Percentiles rank a stretch among this genome's conserved stretches.
phyloP scores from a whole-genome alignment of 1,284 basidiomycete genomes.

The Ganoderma resinaceum region DNA sequence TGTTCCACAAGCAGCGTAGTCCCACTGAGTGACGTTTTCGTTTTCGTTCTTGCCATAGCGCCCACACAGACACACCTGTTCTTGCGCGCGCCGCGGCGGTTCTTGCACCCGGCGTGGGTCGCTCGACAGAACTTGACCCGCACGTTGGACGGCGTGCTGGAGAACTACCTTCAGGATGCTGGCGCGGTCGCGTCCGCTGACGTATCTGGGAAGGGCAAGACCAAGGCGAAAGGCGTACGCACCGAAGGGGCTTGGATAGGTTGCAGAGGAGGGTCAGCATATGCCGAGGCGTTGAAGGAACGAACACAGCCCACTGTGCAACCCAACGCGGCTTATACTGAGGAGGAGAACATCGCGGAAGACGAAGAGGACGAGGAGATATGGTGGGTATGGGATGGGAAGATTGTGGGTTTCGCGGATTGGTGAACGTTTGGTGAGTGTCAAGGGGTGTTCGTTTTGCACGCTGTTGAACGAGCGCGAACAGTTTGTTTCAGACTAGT shows the following conservation, averaged over 20 bases:
- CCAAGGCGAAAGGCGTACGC: conserved; percentile 37
- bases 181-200: conserved; percentile 15
- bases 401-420: conserved; percentile 70
- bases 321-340: neutral
- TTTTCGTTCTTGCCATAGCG: conserved; percentile 44
- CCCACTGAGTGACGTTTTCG: neutral
- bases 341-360: neutral
- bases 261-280: conserved; percentile 37
- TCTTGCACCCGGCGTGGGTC: conserved; percentile 75
- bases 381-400: conserved; percentile 84
- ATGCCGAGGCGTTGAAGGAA: conserved; percentile 17
- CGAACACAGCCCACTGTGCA: conserved; percentile 3
- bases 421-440: conserved; percentile 50
- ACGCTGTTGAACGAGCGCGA: neutral
- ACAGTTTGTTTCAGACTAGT: neutral
- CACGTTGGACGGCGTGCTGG: conserved; percentile 41
- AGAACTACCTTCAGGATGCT: conserved; percentile 48
- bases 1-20: neutral
- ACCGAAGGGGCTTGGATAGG: conserved; percentile 69
- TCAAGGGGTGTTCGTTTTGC: neutral
- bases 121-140: conserved; percentile 65
- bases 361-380: conserved; percentile 75
- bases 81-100: conserved; percentile 73
- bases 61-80: conserved; percentile 76
- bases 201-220: conserved; percentile 29